Evolutionary conservation across 176 grass and related monocot genomes (phyloP).

Genomic region (Bonia amplexicaulis): DNA sequence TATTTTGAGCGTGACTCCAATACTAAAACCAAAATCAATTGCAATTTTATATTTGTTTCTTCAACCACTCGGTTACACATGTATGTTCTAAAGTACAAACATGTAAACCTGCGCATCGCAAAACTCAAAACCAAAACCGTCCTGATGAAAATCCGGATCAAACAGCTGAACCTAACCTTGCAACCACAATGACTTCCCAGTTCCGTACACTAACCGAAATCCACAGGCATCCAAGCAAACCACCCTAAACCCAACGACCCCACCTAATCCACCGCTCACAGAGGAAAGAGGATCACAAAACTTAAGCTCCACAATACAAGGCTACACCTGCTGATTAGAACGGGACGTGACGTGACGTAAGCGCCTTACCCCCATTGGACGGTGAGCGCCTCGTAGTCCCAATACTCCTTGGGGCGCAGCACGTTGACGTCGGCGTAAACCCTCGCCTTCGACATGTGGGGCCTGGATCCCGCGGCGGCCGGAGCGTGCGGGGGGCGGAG

Average conservation of each 20-base stretch:
- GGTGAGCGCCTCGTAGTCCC: slow-evolving; percentile 85
- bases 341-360: background rate
- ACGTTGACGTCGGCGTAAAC: slow-evolving; percentile 80
- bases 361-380: slow-evolving; percentile 71
- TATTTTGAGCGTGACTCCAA: background rate
- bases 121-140: background rate
- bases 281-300: background rate
- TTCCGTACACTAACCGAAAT: background rate
- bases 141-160: background rate
- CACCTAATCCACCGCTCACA: background rate
- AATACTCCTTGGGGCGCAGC: slow-evolving; percentile 86
- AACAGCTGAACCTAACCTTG: background rate
- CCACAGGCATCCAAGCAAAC: background rate
- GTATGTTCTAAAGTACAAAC: background rate
- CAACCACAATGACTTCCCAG: background rate
- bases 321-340: background rate
- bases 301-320: background rate
- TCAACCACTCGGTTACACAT: background rate
- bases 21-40: background rate
- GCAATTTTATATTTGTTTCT: background rate
- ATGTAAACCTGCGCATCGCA: background rate
- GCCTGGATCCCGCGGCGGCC: slow-evolving; percentile 20
- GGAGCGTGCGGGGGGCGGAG: background rate
- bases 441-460: slow-evolving; percentile 62
- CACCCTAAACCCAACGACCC: background rate